Base-by-base conservation (phyloP, 768 basidiomycete genomes). In the Melanogaster broomeanus region DNA sequence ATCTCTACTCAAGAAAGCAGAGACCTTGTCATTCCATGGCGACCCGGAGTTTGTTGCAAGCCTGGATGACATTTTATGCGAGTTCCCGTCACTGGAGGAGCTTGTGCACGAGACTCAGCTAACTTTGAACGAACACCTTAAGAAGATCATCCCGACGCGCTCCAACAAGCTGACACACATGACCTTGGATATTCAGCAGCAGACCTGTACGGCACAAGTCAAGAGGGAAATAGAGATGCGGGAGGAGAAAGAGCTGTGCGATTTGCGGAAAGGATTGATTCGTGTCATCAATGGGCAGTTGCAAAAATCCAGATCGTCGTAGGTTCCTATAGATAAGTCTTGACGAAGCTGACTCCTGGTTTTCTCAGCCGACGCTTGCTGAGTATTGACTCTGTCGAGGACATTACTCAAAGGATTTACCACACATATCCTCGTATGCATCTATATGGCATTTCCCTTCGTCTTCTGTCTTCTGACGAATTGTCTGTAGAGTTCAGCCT, bases 21-120 rank as follows among this genome's bases (percentile, higher is more conserved):
- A 50, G 24, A 18, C 3, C 8, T 13, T 40, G 16, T 28, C 35
- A 30, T 42, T 21, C 33, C 24, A 15, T 6, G 8, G 22, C 12
- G 52, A 53, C 13, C 13, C 48, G 33, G 24, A 42, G 33, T 53
- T 53, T 24, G 31, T 53, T 13, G n/a, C 41, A 3, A 41, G 19
- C 16, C 41, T 53, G 19, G 34, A 53, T 22, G 21, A 16, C 15
- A 34, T 50, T 9, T 18, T 33, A 15, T 15, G 3, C 18, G n/a
- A 34, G 15, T 9, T 33, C 19, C 41, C 52, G 16, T 12, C 27
- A 19, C 16, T 38, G 21, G 21, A 21, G 33, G 21, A 18, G 10
- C 22, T 22, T 9, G 48, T 37, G n/a, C 16, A 2, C n/a, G 35
- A 37, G 35, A 18, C 35, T 6, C n/a, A 37, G 35, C 35, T 16